Percentiles rank a stretch among this genome's conserved stretches.
phyloP scores from a whole-genome alignment of 139 green algal species.

The Diplosphaera chodatii region DNA sequence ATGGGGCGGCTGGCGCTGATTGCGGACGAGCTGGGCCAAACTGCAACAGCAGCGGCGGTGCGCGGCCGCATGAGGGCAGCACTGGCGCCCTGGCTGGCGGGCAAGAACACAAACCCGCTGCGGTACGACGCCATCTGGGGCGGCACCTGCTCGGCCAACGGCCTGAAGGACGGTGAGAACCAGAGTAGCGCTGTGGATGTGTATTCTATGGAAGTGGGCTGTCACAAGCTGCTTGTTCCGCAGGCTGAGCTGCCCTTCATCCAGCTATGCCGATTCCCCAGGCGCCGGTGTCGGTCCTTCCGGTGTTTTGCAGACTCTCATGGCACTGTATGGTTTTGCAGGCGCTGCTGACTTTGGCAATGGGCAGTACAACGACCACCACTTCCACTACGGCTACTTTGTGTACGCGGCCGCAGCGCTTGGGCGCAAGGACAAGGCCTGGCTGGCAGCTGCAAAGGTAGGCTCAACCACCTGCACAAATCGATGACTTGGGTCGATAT shows the following conservation, averaged over 20 bases:
- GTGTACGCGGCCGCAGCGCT: constrained; percentile 33
- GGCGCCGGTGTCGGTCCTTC: too few relatives aligned
- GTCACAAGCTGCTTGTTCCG: too few relatives aligned
- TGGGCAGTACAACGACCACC: constrained; percentile 45
- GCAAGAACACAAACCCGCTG: neutral
- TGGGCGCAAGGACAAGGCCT: constrained; percentile 13
- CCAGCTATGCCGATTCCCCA: too few relatives aligned
- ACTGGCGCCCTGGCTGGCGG: neutral
- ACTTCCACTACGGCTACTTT: constrained; percentile 47
- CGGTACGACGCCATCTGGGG: neutral
- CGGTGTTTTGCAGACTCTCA: too few relatives aligned
- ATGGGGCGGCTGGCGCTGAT: constrained; percentile 32
- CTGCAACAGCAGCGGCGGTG: constrained; percentile 3
- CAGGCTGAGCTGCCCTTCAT: too few relatives aligned
- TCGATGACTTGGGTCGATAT: too few relatives aligned
- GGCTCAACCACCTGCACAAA: too few relatives aligned
- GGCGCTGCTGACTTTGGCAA: constrained; percentile 18
- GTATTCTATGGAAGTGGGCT: too few relatives aligned
- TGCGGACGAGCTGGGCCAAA: constrained; percentile 24
- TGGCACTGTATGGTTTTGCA: neutral
- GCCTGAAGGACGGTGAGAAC: neutral
- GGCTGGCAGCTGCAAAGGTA: constrained; percentile 3
- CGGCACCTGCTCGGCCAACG: neutral
- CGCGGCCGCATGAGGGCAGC: neutral
- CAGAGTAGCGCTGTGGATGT: too few relatives aligned